phyloP scores from a whole-genome alignment of 805 yeast species.

The Metschnikowia cerradonensis region DNA sequence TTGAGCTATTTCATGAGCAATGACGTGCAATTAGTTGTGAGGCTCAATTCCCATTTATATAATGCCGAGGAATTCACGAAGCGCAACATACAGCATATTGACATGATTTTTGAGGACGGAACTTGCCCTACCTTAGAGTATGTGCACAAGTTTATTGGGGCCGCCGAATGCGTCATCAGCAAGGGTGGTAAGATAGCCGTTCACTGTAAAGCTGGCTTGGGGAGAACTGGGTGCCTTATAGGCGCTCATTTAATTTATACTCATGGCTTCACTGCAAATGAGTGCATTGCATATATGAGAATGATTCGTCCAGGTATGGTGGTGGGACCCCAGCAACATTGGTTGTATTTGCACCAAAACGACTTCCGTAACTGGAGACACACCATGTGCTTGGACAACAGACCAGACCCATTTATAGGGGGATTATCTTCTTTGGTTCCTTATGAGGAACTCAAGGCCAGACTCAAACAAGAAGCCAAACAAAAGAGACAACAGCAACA shows the following conservation, averaged over 20 bases:
- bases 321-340: conserved; percentile 99
- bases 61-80: conserved; percentile 80
- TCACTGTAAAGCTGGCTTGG: conserved; percentile 98
- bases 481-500: conserved; percentile 30
- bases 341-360: conserved; percentile 94
- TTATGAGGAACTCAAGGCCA: conserved; percentile 56
- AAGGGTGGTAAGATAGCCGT: conserved; percentile 94
- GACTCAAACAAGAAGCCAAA: conserved; percentile 44
- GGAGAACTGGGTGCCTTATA: conserved; percentile 95
- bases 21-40: conserved; percentile 82
- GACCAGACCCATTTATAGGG: conserved; percentile 63
- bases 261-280: conserved; percentile 95
- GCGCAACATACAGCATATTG: conserved; percentile 82
- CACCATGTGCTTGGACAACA: conserved; percentile 75
- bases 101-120: conserved; percentile 97
- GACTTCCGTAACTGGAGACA: conserved; percentile 96
- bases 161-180: conserved; percentile 82
- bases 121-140: conserved; percentile 94
- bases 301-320: conserved; percentile 98
- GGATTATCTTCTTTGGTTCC: conserved; percentile 61
- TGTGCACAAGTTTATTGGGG: conserved; percentile 90
- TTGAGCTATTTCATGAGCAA: conserved; percentile 67
- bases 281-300: conserved; percentile 94
- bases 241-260: conserved; percentile 97
- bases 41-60: conserved; percentile 88